These are phyloP conservation scores for Borovskyia barvae DNA, from an alignment of 208 protist species.

Conservation along the genomic window DNA sequence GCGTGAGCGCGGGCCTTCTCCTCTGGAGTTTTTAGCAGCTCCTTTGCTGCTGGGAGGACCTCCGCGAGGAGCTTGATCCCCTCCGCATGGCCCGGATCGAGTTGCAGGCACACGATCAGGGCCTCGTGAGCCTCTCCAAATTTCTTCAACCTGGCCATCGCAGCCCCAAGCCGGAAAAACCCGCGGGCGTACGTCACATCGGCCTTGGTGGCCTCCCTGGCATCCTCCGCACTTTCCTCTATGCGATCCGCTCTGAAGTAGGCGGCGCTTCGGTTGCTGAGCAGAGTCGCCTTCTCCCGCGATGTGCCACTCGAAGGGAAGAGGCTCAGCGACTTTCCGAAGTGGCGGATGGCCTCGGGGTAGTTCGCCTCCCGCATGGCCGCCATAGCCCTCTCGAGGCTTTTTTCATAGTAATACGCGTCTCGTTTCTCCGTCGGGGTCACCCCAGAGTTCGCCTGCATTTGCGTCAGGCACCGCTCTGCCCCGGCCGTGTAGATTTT, in stretches of 20 bases:
- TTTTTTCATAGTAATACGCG: constrained; percentile 78
- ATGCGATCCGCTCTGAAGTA: constrained; percentile 41
- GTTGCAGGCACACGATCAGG: constrained; percentile 43
- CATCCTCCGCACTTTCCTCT: constrained; percentile 64
- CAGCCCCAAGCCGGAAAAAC: constrained; percentile 66
- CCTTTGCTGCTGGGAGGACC: constrained; percentile 34
- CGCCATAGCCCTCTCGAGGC: constrained; percentile 61
- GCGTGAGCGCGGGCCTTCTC: constrained; percentile 48
- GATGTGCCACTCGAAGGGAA: constrained; percentile 16
- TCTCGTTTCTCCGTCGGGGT: constrained; percentile 36
- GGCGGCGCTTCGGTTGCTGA: constrained; percentile 78
- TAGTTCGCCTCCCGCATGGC: constrained; percentile 69
- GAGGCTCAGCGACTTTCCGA: constrained; percentile 72
- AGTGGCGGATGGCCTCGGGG: constrained; percentile 71
- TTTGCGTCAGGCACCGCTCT: constrained; percentile 38
- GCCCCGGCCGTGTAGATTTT: constrained; percentile 28
- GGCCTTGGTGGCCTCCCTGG: constrained; percentile 30
- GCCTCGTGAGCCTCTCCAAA: constrained; percentile 45
- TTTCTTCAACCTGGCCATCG: constrained; percentile 51
- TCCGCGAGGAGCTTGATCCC: constrained; percentile 38
- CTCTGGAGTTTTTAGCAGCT: constrained; percentile 40
- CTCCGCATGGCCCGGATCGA: constrained; percentile 56
- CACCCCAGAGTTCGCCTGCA: constrained; percentile 38
- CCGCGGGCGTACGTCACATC: constrained; percentile 71
- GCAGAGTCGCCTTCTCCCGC: constrained; percentile 52